Evolutionary conservation across 495 filamentous ascomycete genomes (phyloP).

Genomic region (Aspergillus asperescens): DNA sequence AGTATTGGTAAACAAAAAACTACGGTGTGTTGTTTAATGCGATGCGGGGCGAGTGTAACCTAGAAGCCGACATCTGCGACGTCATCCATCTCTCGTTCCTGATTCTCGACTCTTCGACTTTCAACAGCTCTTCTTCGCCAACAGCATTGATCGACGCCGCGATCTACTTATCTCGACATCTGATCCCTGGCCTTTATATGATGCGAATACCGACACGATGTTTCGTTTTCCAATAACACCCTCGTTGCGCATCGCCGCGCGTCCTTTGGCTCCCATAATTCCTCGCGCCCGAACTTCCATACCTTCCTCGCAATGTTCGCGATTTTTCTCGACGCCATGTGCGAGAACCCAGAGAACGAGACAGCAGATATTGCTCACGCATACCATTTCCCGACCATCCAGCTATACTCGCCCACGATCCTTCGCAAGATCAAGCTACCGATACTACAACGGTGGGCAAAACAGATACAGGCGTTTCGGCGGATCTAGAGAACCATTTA

Average conservation of each 20-base stretch:
- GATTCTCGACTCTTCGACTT: background rate
- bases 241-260: constrained; percentile 2
- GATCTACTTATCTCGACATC: background rate
- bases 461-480: constrained; percentile 33
- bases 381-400: constrained; percentile 6
- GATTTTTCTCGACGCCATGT: background rate
- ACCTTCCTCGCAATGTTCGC: background rate
- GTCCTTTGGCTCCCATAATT: background rate
- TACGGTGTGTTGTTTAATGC: too few species aligned
- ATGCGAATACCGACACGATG: constrained; percentile 14
- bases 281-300: constrained; percentile 2
- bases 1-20: too few species aligned
- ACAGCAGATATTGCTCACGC: background rate
- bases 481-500: constrained; percentile 14
- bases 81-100: too few species aligned
- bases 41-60: too few species aligned
- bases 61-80: too few species aligned
- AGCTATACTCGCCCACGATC: constrained; percentile 1
- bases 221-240: constrained; percentile 13
- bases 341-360: background rate
- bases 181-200: background rate
- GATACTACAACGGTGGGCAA: constrained; percentile 10
- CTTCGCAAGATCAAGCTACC: constrained; percentile 19
- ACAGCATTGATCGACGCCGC: background rate
- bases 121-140: background rate